These are phyloP conservation scores for Wakefieldia striispora DNA, from an alignment of 768 basidiomycete species.

Conservation along the genomic window DNA sequence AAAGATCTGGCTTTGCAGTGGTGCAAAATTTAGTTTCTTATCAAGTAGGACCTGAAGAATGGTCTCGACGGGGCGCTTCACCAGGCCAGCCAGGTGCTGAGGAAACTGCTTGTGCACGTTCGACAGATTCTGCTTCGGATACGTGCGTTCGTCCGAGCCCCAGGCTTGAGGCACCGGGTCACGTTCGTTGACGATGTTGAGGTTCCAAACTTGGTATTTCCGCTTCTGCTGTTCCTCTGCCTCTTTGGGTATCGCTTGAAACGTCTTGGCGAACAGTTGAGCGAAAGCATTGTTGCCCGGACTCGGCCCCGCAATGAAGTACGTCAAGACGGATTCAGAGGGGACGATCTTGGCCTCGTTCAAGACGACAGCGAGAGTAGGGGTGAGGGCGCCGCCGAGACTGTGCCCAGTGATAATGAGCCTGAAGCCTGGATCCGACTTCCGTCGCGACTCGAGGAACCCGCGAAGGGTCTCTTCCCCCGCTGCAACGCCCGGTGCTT, in stretches of 20 bases:
- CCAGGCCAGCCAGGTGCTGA: neutral
- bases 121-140: neutral
- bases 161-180: slow-evolving; percentile 18
- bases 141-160: neutral
- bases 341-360: neutral
- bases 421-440: neutral
- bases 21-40: neutral
- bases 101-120: neutral
- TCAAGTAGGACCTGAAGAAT: neutral
- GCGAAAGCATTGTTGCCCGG: slow-evolving; percentile 8
- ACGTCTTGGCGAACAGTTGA: neutral
- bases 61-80: neutral
- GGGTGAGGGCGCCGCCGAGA: slow-evolving; percentile 10
- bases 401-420: slow-evolving; percentile 13
- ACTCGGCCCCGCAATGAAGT: slow-evolving; percentile 8
- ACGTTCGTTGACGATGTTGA: slow-evolving; percentile 9
- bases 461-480: neutral
- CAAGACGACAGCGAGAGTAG: slow-evolving; percentile 9
- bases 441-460: neutral
- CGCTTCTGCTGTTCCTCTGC: neutral
- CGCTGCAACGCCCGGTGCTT: no score
- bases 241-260: neutral
- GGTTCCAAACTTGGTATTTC: slow-evolving; percentile 11
- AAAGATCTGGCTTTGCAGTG: slow-evolving; percentile 2
- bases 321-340: neutral